phyloP scores from a whole-genome alignment of 768 basidiomycete genomes.

The Strobilomyces confusus region DNA sequence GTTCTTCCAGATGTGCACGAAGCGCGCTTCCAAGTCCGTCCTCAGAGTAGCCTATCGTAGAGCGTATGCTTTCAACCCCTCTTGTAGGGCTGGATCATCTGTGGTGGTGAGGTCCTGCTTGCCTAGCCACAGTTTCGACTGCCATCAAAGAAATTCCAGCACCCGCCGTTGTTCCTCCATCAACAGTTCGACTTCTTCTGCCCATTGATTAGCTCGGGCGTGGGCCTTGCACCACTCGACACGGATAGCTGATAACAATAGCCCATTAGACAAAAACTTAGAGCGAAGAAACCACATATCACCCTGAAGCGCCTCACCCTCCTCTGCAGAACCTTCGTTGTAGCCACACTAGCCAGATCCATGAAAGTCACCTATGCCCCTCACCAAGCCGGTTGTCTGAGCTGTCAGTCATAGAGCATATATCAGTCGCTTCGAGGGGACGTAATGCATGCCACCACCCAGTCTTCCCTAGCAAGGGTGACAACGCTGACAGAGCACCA shows the following conservation, averaged over 20 bases:
- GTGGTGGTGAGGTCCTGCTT: too few relatives aligned
- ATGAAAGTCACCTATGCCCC: neutral
- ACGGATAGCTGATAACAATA: neutral
- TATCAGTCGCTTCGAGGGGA: neutral
- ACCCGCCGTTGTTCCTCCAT: neutral
- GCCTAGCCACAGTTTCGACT: too few relatives aligned
- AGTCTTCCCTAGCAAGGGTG: neutral
- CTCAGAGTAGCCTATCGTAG: too few relatives aligned
- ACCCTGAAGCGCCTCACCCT: neutral
- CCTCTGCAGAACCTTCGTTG: neutral
- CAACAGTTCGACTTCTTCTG: neutral
- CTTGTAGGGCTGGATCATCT: too few relatives aligned
- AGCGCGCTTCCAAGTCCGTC: too few relatives aligned
- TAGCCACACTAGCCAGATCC: conserved; percentile 1
- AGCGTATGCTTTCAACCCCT: too few relatives aligned
- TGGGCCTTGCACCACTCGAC: neutral
- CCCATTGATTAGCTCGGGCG: neutral
- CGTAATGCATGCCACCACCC: neutral
- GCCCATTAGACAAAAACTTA: too few relatives aligned
- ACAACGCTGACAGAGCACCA: neutral
- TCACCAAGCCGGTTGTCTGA: neutral
- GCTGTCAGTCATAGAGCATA: neutral
- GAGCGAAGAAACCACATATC: too few relatives aligned
- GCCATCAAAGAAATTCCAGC: too few relatives aligned
- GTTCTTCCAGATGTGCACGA: too few relatives aligned